phyloP scores from a whole-genome alignment of 148 eudicot genomes.

The Rhododendron ovatum region DNA sequence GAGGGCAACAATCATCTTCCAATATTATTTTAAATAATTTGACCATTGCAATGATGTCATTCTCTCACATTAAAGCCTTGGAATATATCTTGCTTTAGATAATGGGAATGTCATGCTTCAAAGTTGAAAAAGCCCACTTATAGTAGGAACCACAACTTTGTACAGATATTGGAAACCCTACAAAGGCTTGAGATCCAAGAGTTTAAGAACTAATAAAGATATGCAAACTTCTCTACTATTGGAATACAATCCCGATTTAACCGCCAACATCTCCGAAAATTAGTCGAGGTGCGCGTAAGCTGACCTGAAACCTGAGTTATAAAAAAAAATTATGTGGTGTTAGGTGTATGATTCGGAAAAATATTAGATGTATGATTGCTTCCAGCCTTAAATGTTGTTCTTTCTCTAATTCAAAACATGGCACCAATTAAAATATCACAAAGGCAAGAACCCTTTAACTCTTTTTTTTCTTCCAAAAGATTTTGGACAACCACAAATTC shows the following conservation, averaged over 20 bases:
- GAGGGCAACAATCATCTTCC: neutral
- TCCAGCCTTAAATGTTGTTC: neutral
- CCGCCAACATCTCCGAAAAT: neutral
- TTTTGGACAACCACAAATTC: conserved; percentile 7
- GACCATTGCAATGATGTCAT: neutral
- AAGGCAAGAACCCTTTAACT: neutral
- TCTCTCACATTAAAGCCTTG: neutral
- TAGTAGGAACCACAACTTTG: neutral
- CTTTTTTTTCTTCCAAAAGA: neutral
- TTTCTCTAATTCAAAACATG: neutral
- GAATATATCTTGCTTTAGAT: neutral
- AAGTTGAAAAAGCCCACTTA: neutral
- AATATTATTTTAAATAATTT: neutral
- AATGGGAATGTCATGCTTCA: neutral
- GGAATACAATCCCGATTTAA: neutral
- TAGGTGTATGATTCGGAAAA: neutral
- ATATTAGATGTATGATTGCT: neutral
- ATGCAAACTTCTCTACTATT: neutral
- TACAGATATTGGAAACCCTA: neutral
- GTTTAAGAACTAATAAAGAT: neutral
- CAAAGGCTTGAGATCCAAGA: neutral
- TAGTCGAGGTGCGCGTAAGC: neutral
- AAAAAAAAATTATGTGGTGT: neutral
- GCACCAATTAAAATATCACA: neutral
- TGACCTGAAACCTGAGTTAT: neutral